A percentile compares a stretch with the other conserved stretches of the same genome.
These are phyloP conservation scores for Monosporozyma solicola DNA, from an alignment of 805 yeast species.

Conservation along the genomic window DNA sequence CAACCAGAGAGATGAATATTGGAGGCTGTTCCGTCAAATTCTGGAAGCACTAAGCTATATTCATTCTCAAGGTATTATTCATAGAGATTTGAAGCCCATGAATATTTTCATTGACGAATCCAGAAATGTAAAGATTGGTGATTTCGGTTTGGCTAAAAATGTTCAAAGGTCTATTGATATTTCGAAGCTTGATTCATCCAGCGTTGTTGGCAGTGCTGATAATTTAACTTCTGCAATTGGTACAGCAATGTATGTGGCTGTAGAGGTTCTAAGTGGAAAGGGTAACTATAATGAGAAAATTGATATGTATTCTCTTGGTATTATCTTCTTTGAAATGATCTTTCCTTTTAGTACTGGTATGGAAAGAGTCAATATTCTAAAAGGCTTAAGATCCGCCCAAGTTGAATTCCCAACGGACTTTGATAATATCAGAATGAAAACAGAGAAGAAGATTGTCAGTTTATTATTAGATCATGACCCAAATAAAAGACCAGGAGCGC, in stretches of 20 bases:
- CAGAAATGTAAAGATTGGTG: conserved; percentile 88
- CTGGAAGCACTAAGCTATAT: conserved; percentile 85
- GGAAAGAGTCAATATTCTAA: conserved; percentile 79
- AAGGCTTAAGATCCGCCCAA: conserved; percentile 47
- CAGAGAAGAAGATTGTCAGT: conserved; percentile 60
- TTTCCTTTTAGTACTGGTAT: conserved; percentile 79
- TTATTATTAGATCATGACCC: conserved; percentile 75
- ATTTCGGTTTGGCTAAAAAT: conserved; percentile 92
- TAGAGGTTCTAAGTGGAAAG: conserved; percentile 67
- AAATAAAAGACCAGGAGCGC: conserved; percentile 67
- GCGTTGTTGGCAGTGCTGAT: conserved; percentile 35
- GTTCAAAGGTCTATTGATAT: conserved; percentile 46
- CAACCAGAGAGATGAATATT: conserved; percentile 65
- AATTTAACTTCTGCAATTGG: conserved; percentile 91
- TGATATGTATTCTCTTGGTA: conserved; percentile 91
- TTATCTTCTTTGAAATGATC: conserved; percentile 93
- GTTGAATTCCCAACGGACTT: conserved; percentile 70
- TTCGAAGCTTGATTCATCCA: conserved; percentile 25
- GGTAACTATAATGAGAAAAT: conserved; percentile 86
- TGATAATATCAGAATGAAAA: conserved; percentile 37
- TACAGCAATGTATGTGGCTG: conserved; percentile 86
- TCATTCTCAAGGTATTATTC: conserved; percentile 89
- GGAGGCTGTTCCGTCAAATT: conserved; percentile 82
- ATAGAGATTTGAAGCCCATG: conserved; percentile 90
- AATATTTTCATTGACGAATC: conserved; percentile 90